phyloP scores from a whole-genome alignment of 768 basidiomycete species.

The Tulasnella sp. region DNA sequence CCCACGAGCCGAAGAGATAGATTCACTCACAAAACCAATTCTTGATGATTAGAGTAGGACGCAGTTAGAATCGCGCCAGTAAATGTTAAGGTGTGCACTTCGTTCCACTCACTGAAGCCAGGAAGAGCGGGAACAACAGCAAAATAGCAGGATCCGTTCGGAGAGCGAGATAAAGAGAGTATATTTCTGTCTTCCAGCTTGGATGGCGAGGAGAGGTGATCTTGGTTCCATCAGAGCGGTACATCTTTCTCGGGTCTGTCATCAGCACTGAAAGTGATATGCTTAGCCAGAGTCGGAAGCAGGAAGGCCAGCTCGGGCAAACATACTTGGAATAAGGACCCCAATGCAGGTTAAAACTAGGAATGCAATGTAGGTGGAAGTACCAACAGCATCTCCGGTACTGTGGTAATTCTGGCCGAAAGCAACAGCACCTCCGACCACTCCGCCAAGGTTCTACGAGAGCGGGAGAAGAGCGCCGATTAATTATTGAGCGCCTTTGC shows the following conservation, averaged over 20 bases:
- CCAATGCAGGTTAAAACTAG: slow-evolving; percentile 72
- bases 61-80: background rate
- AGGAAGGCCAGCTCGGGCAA: slow-evolving; percentile 3
- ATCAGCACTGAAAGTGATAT: slow-evolving; percentile 58
- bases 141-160: slow-evolving; percentile 72
- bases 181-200: slow-evolving; percentile 76
- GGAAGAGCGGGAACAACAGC: slow-evolving; percentile 83
- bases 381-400: slow-evolving; percentile 36
- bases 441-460: slow-evolving; percentile 37
- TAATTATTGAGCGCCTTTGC: background rate
- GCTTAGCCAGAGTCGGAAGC: slow-evolving; percentile 67
- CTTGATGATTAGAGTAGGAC: background rate
- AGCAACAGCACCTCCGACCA: slow-evolving; percentile 38
- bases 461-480: background rate
- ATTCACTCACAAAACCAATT: slow-evolving; percentile 36
- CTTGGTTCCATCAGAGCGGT: slow-evolving; percentile 74
- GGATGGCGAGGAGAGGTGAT: slow-evolving; percentile 64
- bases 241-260: slow-evolving; percentile 70
- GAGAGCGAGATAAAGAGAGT: slow-evolving; percentile 68
- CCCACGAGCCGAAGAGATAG: no score
- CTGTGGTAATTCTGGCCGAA: slow-evolving; percentile 37
- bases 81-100: no score
- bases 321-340: slow-evolving; percentile 55
- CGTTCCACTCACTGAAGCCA: slow-evolving; percentile 52
- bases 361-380: slow-evolving; percentile 67